Evolutionary conservation across 169 alveolate genomes (phyloP).

Genomic region (Plasmodium knowlesi): DNA sequence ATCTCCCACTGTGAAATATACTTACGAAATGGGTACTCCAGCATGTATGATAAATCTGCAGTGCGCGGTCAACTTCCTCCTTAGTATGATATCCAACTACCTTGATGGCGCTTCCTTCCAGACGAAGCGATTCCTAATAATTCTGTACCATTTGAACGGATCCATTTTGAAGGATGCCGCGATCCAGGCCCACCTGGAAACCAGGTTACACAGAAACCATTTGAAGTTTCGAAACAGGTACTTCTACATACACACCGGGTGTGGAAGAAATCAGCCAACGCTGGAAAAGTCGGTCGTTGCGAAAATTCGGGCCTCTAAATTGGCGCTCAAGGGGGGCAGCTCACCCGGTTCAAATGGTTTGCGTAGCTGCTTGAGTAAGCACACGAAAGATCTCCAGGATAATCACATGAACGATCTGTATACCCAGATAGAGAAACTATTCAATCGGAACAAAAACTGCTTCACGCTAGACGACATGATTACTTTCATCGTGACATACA

Average conservation of each 20-base stretch:
- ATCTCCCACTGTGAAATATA: not conserved
- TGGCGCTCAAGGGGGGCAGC: not conserved
- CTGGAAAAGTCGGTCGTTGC: slow-evolving; percentile 3
- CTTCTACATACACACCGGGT: slow-evolving; percentile 20
- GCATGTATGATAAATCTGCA: not conserved
- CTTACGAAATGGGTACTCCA: not conserved
- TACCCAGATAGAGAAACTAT: slow-evolving; percentile 15
- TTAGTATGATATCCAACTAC: slow-evolving; percentile 2
- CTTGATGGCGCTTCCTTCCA: not conserved
- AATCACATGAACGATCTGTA: not conserved
- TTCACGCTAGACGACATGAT: slow-evolving; percentile 9
- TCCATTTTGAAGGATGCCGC: not conserved
- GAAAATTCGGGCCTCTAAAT: not conserved
- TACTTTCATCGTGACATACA: slow-evolving; percentile 14
- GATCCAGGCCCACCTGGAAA: slow-evolving; percentile 12
- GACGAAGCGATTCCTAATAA: not conserved
- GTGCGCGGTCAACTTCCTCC: not conserved
- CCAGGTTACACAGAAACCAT: not conserved
- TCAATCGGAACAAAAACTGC: not conserved
- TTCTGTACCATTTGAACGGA: not conserved
- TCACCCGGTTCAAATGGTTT: not conserved
- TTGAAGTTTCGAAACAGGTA: not conserved
- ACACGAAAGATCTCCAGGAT: not conserved
- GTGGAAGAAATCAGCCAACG: not conserved
- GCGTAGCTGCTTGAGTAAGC: not conserved